Evolutionary conservation across 495 filamentous ascomycete species (phyloP).

Genomic region (Hyphodiscus hymeniophilus): DNA sequence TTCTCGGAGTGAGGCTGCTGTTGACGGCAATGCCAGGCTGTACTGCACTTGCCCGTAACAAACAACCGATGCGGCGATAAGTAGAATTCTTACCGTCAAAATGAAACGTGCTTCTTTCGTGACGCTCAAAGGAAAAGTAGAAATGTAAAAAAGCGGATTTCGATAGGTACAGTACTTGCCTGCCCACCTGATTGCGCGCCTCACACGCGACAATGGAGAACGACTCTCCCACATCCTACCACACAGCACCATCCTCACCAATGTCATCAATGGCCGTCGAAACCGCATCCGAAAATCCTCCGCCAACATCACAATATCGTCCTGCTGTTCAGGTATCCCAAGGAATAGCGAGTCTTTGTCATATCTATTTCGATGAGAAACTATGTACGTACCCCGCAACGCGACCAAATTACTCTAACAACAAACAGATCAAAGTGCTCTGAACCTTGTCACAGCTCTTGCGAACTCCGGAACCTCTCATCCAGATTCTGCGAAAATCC

Average conservation of each 20-base stretch:
- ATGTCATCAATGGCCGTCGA: conserved; percentile 14
- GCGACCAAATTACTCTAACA: background rate
- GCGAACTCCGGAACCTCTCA: conserved; percentile 46
- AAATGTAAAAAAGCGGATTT: too few relatives aligned
- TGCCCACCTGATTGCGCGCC: too few relatives aligned
- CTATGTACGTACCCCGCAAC: conserved; percentile 43
- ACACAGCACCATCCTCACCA: conserved; percentile 5
- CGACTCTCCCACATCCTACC: background rate
- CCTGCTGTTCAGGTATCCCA: conserved; percentile 46
- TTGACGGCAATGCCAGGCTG: too few relatives aligned
- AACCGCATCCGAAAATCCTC: conserved; percentile 21
- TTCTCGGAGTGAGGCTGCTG: too few relatives aligned
- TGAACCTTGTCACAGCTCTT: conserved; percentile 58
- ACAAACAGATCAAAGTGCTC: conserved; percentile 55
- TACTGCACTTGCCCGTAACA: too few relatives aligned
- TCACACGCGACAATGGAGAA: too few relatives aligned
- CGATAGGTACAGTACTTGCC: too few relatives aligned
- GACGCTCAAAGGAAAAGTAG: too few relatives aligned
- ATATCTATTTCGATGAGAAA: conserved; percentile 69
- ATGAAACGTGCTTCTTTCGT: too few relatives aligned
- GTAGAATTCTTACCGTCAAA: too few relatives aligned
- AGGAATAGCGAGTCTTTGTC: conserved; percentile 54
- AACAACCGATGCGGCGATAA: too few relatives aligned
- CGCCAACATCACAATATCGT: conserved; percentile 34
- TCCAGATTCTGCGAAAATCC: conserved; percentile 33